Evolutionary conservation across 352 stramenopile species (phyloP), one percentile per base, ranked within the genome.

Genomic region (Phytophthora europaea): DNA sequence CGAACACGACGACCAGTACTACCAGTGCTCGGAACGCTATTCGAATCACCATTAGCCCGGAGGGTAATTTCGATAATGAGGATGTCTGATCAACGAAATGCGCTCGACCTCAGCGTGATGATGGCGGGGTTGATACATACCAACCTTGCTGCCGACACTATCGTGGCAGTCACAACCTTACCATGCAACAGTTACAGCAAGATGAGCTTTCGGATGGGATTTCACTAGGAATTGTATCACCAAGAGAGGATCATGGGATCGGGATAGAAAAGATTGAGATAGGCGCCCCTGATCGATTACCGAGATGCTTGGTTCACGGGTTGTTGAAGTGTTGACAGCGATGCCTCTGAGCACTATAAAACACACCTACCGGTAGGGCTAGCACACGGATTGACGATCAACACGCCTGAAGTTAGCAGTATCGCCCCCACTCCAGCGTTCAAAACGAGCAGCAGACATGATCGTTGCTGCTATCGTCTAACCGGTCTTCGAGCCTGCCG

Each of bases 201-300:
- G 28, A 47, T 12, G 13, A 55, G 10, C 13, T 31, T 48, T 50
- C 28, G 58, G 63, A 72, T 72, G 34, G 65, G 22, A 18, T 58
- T 61, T 62, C 20, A 61, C 38, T 62, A 33, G 22, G n/a, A 53
- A 43, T 23, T 55, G 65, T 72, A 67, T 67, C 36, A 10, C 7
- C 9, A 12, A 6, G n/a, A 23, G 4, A 26, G 31, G 48, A 67
- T 72, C 65, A 36, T 72, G 65, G 40, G 65, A 72, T 72, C 28
- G 48, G 65, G 58, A 67, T 67, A 31, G 10, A 45, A 72, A 67
- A 60, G 56, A 72, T 61, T 72, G 65, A 72, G 57, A 72, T 67
- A 61, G 57, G 65, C 48, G 56, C 16, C 34, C 20, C 28, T 47
- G 57, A n/a, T 40, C 65, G 65, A 72, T 72, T 72, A 72, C 57